Evolutionary conservation across 2,329 filamentous ascomycete species (phyloP), one percentile per base, ranked within the genome.

Genomic region (Phialophora tarda): DNA sequence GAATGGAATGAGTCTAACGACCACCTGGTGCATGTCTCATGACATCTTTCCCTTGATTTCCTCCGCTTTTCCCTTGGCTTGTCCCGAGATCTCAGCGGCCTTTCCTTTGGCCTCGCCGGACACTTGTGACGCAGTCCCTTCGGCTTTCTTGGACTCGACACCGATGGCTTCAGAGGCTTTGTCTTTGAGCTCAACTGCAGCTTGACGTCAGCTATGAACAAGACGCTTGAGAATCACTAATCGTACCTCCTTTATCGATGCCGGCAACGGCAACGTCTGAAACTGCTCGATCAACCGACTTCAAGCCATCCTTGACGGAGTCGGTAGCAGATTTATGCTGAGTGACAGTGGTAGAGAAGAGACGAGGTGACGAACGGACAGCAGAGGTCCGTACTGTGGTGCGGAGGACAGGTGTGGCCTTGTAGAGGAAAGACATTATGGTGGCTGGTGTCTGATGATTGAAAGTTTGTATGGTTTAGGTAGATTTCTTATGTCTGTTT

Each of bases 201-300:
- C 17, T 56, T 30, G 26, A 26, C 23, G 44, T 65, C 32, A 66
- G 69, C 51, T 41, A 60, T 28, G n/a, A 7, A 17, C 14, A 4
- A 2, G 10, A 12, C 6, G 14, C 23, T 50, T 14, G 6, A 30
- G 17, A 8, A 44, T 41, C 62, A 26, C 17, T 69, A 2, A 34
- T 82, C 86, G 66, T 84, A 88, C 86, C 82, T 66, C 85, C 84
- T 72, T 82, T 86, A 77, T 89, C 84, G 68, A 89, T 87, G 54
- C 86, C 87, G 77, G 85, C 85, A 24, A 89, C 84, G 11, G 83
- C 82, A 28, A 78, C 82, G 74, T 86, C 80, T 0, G 85, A 83
- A 41, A 87, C 81, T 24, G 80, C 80, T 67, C 82, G 79, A 75
- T 89, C 86, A 23, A 85, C 84, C 62, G 79, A 81, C 78, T 88